A percentile compares a stretch with the other conserved stretches of the same genome.
Conservation (phyloP, 2,329 filamentous ascomycete genomes). For the Elsinoe australis region DNA sequence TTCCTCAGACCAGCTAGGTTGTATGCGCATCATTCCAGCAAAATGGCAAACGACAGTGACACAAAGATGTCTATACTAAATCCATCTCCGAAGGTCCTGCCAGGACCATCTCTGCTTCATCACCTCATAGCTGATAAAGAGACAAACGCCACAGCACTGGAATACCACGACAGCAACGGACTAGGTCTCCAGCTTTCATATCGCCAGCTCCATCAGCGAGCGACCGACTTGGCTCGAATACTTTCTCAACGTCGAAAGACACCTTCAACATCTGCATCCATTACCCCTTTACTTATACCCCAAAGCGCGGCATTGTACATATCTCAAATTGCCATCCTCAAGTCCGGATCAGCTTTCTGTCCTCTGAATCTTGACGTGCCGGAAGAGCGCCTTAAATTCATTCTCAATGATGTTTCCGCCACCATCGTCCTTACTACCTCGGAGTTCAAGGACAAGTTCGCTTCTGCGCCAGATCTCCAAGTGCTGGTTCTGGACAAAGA, state of each 20-base stretch:
- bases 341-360: conserved; percentile 78
- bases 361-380: conserved; percentile 74
- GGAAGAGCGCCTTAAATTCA: conserved; percentile 67
- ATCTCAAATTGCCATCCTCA: conserved; percentile 66
- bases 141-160: conserved; percentile 49
- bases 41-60: neutral
- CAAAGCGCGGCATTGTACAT: conserved; percentile 74
- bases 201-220: conserved; percentile 50
- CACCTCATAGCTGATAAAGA: conserved; percentile 50
- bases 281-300: conserved; percentile 70
- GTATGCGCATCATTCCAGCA: neutral
- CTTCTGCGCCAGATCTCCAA: conserved; percentile 30
- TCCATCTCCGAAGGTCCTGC: conserved; percentile 42
- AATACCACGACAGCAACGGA: conserved; percentile 51
- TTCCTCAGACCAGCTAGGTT: neutral
- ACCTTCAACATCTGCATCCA: conserved; percentile 27
- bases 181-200: conserved; percentile 51
- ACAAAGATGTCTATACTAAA: conserved; percentile 50
- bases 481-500: conserved; percentile 38
- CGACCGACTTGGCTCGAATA: conserved; percentile 48
- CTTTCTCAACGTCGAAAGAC: conserved; percentile 35
- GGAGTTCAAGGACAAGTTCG: conserved; percentile 38
- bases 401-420: conserved; percentile 68
- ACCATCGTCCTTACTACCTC: conserved; percentile 58
- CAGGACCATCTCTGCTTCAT: conserved; percentile 53